Conservation (phyloP, 495 filamentous ascomycete genomes). For the Aspergillus cavernicola region DNA sequence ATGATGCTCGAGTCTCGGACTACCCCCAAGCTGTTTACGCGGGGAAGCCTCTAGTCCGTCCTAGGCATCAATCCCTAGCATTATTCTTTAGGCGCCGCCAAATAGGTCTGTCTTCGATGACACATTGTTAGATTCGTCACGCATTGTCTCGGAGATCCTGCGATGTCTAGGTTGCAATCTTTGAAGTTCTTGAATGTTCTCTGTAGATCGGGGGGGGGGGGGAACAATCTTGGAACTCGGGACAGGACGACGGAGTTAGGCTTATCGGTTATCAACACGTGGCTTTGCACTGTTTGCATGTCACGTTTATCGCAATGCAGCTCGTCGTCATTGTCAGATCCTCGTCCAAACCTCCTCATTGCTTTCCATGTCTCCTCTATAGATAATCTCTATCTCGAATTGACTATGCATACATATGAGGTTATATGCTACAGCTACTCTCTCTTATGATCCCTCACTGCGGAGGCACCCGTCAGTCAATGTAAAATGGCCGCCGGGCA, state of each 20-base stretch:
- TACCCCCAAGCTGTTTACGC: too few species aligned
- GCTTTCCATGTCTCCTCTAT: background rate
- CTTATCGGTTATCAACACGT: background rate
- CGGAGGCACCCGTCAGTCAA: slow-evolving; percentile 14
- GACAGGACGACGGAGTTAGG: background rate
- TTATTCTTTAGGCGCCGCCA: too few species aligned
- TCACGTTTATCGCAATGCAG: background rate
- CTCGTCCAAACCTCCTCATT: background rate
- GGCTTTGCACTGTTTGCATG: background rate
- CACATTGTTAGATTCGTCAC: background rate
- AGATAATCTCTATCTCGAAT: slow-evolving; percentile 1
- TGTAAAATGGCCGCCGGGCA: slow-evolving; percentile 26
- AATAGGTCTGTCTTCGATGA: background rate
- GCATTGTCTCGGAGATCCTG: background rate
- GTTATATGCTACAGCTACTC: background rate
- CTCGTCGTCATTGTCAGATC: background rate
- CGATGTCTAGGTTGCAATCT: background rate
- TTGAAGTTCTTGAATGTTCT: background rate
- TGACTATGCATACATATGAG: slow-evolving; percentile 14
- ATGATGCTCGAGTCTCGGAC: too few species aligned
- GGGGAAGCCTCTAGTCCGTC: background rate
- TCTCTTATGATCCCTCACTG: slow-evolving; percentile 10
- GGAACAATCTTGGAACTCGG: background rate
- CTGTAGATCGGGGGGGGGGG: background rate
- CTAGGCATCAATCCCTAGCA: background rate